These are phyloP conservation scores for Globisporangium canariense DNA, from an alignment of 352 stramenopile genomes.

Conservation along the genomic window DNA sequence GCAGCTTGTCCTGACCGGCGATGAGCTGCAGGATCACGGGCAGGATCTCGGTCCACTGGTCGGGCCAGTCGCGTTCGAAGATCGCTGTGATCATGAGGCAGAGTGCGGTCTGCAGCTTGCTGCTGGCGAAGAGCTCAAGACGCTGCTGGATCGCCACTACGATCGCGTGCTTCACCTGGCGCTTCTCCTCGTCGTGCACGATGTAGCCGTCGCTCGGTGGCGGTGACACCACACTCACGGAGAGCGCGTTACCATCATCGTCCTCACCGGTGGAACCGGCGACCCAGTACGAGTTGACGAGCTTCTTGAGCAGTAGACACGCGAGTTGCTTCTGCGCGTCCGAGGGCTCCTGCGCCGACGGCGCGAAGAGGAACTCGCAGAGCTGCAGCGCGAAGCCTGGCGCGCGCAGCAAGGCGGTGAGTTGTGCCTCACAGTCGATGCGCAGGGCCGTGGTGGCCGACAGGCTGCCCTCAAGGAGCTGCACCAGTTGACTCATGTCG, in stretches of 20 bases:
- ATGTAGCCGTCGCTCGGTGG: conserved; percentile 30
- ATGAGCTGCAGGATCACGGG: conserved; percentile 62
- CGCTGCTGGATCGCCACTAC: conserved; percentile 55
- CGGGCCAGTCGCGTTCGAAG: conserved; percentile 81
- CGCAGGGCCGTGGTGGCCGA: conserved; percentile 41
- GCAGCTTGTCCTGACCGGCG: conserved; percentile 41
- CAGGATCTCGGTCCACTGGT: conserved; percentile 79
- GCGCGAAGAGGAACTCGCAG: conserved; percentile 60
- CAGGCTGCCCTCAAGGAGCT: conserved; percentile 53
- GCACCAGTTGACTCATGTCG: conserved; percentile 16
- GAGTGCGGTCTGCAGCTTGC: conserved; percentile 77
- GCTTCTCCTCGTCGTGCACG: conserved; percentile 64
- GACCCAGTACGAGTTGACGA: conserved; percentile 65
- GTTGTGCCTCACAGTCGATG: conserved; percentile 57
- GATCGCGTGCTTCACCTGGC: conserved; percentile 54
- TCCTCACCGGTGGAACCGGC: conserved; percentile 20
- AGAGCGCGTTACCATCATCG: conserved; percentile 13
- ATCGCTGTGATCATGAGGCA: conserved; percentile 76
- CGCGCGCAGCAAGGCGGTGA: conserved; percentile 52
- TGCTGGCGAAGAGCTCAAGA: conserved; percentile 52
- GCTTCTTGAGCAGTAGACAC: conserved; percentile 74
- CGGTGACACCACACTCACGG: background rate
- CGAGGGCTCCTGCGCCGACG: conserved; percentile 23
- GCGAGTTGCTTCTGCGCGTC: conserved; percentile 59
- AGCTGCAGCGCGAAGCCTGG: conserved; percentile 73